Base-by-base conservation (phyloP, 139 green algal genomes). In the Zygnema cylindricum region DNA sequence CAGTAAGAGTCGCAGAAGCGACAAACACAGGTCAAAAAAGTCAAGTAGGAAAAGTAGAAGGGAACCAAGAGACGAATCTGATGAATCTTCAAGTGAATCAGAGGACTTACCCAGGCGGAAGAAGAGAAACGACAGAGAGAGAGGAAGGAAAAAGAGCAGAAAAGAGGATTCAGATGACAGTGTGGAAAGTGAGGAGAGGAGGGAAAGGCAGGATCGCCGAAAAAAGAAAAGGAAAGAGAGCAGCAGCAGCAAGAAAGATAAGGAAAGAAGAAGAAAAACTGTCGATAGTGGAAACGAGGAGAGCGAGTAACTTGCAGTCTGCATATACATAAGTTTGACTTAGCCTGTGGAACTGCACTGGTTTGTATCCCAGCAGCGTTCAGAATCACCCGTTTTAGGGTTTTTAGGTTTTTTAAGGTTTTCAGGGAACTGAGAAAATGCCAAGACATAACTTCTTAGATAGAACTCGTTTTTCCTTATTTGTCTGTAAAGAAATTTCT, bases 211-310 rank as follows among this genome's bases (percentile, higher is more conserved):
- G 23, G 7, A 82, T 30, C 23, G 86, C 38, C 71, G 36, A 81
- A 89, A 89, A 30, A 89, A 39, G 23, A 86, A 43, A 39, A 83
- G n/a, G 77, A 85, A 89, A 32, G 84, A 89, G 77, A 35, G n/a
- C 73, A 73, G 85, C 40, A 88, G 41, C 75, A 69, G 55, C 71
- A 86, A 88, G 83, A n/a, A 25, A 79, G 38, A 79, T 3, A 79
- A 25, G 41, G 38, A 63, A 42, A 86, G 82, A 63, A 16, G 81
- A 69, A 86, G 69, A n/a, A 69, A 49, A 85, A 88, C 22, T 73
- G 81, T 55, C 32, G 63, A 86, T 22, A 86, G 63, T 79, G n/a
- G 30, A 30, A 79, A 32, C 57, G 57, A 79, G n/a, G 33, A 82
- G 25, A 79, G 25, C 30, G 75, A 30, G 57, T 30, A 73, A 73